Evolutionary conservation across 2,329 filamentous ascomycete genomes (phyloP).

Genomic region (Didymosphaeria variabile): DNA sequence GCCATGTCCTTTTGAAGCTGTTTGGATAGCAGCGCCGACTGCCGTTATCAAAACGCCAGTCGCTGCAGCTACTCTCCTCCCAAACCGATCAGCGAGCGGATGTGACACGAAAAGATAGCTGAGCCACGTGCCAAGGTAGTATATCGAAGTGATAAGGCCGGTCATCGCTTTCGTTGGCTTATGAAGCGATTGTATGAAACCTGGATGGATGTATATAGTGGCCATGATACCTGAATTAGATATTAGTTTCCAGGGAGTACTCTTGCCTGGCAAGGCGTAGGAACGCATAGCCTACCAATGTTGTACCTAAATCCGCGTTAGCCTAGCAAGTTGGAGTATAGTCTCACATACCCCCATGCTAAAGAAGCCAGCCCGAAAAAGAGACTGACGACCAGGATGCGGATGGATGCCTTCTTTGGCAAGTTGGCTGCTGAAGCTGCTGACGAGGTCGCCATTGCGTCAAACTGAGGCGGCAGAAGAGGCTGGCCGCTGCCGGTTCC

Average conservation of each 20-base stretch:
- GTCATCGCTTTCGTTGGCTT: constrained; percentile 57
- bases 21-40: constrained; percentile 61
- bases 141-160: constrained; percentile 65
- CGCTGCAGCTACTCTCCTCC: constrained; percentile 62
- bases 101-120: constrained; percentile 66
- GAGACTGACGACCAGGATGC: constrained; percentile 53
- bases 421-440: constrained; percentile 17
- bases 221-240: constrained; percentile 54
- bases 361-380: constrained; percentile 67
- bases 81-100: constrained; percentile 60
- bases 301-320: constrained; percentile 58
- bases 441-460: constrained; percentile 16
- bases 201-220: constrained; percentile 65
- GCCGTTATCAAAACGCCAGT: constrained; percentile 58
- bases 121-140: constrained; percentile 66
- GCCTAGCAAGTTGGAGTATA: constrained; percentile 2
- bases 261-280: background rate
- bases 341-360: constrained; percentile 61
- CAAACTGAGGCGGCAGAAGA: constrained; percentile 2
- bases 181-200: constrained; percentile 60
- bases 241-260: background rate
- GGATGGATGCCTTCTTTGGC: constrained; percentile 24
- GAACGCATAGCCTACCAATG: constrained; percentile 52
- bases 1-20: constrained; percentile 52
- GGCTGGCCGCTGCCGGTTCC: constrained; percentile 8